phyloP scores from a whole-genome alignment of 163 green algal species.

The Trebouxiophyceae sp. region DNA sequence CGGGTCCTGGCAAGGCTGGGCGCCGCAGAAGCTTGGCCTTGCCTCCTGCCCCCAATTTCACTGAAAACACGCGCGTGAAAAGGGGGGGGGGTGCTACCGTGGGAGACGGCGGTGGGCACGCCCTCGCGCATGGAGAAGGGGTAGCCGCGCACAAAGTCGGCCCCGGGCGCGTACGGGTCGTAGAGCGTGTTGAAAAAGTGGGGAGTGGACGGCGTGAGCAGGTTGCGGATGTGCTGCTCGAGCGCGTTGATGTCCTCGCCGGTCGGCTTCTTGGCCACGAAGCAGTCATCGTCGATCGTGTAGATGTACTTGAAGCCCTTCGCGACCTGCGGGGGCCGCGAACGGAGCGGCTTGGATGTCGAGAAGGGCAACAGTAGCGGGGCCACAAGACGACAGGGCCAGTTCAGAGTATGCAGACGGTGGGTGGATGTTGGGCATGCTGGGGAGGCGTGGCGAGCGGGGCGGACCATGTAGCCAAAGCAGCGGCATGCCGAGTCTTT shows the following conservation, averaged over 20 bases:
- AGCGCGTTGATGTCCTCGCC: constrained; percentile 91
- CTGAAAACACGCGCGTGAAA: too few relatives aligned
- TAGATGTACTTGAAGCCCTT: constrained; percentile 91
- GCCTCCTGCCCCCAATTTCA: too few relatives aligned
- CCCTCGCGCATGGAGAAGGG: constrained; percentile 89
- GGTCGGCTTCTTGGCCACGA: constrained; percentile 83
- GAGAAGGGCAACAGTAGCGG: too few relatives aligned
- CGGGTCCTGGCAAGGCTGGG: background rate
- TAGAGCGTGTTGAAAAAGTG: constrained; percentile 99
- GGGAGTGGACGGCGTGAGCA: constrained; percentile 85
- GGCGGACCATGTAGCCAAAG: constrained; percentile 73
- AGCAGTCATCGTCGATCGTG: constrained; percentile 97
- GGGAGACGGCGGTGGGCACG: constrained; percentile 80
- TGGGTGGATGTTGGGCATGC: too few relatives aligned
- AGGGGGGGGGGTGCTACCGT: constrained; percentile 42
- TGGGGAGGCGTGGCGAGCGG: constrained; percentile 13
- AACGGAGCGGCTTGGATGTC: too few relatives aligned
- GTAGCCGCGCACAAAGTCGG: constrained; percentile 94
- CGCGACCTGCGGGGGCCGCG: constrained; percentile 67
- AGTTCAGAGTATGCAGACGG: too few relatives aligned
- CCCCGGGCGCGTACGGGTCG: constrained; percentile 79
- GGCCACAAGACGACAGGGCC: too few relatives aligned
- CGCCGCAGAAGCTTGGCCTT: too few relatives aligned
- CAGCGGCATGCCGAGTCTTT: constrained; percentile 87
- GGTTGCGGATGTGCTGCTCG: constrained; percentile 92